Conservation (phyloP, 495 filamentous ascomycete species). For the Aspergillus hancockii region DNA sequence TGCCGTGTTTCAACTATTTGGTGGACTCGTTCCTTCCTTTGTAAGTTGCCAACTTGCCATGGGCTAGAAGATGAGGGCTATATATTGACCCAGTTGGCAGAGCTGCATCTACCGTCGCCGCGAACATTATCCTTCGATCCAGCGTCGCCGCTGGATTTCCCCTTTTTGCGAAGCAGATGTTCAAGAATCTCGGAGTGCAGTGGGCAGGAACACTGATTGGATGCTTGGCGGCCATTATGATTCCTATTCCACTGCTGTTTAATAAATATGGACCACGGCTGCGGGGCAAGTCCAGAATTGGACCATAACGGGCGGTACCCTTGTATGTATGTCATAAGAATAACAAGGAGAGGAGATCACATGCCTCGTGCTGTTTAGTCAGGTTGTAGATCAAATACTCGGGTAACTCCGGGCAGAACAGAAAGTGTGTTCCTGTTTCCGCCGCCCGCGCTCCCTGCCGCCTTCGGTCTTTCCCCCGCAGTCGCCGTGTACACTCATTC, state of each 20-base stretch:
- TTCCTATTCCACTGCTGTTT: constrained; percentile 75
- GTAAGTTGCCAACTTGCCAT: constrained; percentile 35
- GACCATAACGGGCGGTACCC: background rate
- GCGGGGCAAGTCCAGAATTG: constrained; percentile 27
- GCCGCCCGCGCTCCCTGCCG: background rate
- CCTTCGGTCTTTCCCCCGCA: background rate
- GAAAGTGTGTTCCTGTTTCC: background rate
- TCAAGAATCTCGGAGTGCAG: constrained; percentile 67
- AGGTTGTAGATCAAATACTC: background rate
- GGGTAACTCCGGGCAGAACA: too few species aligned
- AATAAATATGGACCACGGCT: constrained; percentile 61
- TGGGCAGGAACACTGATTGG: constrained; percentile 75
- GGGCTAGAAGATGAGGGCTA: background rate
- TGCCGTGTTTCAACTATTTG: constrained; percentile 29
- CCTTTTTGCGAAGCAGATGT: constrained; percentile 75
- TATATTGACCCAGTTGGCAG: constrained; percentile 21
- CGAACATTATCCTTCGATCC: constrained; percentile 78
- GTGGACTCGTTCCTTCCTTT: constrained; percentile 54
- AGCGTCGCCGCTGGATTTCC: constrained; percentile 72
- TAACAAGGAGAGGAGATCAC: background rate
- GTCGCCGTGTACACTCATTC: too few species aligned
- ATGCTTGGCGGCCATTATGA: constrained; percentile 61
- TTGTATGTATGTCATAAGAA: background rate
- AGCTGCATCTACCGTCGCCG: constrained; percentile 77
- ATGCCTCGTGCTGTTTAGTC: background rate